Conservation (phyloP, 2,329 filamentous ascomycete genomes). For the Cadophora luteo-olivacea region DNA sequence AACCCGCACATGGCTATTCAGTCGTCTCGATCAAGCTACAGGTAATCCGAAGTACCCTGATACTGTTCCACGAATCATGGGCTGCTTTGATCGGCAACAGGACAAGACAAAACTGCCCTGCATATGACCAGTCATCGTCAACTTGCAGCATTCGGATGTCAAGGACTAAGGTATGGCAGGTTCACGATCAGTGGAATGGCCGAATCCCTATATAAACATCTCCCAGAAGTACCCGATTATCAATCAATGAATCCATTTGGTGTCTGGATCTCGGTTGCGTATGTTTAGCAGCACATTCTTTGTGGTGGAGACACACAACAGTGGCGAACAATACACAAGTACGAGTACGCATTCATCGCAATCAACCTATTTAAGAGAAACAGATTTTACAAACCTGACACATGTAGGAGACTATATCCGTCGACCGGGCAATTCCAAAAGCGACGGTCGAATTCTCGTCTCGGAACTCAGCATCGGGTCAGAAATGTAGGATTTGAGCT, state of each 20-base stretch:
- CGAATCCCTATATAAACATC: conserved; percentile 69
- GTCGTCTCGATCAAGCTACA: conserved; percentile 67
- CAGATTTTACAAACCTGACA: conserved; percentile 56
- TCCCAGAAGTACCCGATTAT: conserved; percentile 51
- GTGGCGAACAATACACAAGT: conserved; percentile 53
- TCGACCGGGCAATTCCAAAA: not conserved
- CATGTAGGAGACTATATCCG: conserved; percentile 41
- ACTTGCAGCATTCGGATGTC: conserved; percentile 63
- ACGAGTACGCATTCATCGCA: conserved; percentile 52
- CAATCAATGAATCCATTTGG: not conserved
- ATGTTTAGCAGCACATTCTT: conserved; percentile 66
- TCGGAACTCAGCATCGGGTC: not conserved
- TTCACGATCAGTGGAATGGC: conserved; percentile 63
- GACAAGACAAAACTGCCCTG: conserved; percentile 62
- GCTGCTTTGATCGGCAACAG: conserved; percentile 61
- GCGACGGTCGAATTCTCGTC: not conserved
- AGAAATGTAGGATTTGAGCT: conserved; percentile 66
- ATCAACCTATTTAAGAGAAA: conserved; percentile 54
- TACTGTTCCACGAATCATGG: conserved; percentile 62
- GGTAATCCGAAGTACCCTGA: conserved; percentile 67
- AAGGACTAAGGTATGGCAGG: conserved; percentile 53
- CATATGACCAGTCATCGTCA: conserved; percentile 65
- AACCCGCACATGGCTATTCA: conserved; percentile 64
- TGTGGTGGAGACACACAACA: conserved; percentile 64
- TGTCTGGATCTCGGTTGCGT: not conserved